Evolutionary conservation across 1,139 yeast species (phyloP).

Genomic region (Hemisphaericaspora xylanilytica): DNA sequence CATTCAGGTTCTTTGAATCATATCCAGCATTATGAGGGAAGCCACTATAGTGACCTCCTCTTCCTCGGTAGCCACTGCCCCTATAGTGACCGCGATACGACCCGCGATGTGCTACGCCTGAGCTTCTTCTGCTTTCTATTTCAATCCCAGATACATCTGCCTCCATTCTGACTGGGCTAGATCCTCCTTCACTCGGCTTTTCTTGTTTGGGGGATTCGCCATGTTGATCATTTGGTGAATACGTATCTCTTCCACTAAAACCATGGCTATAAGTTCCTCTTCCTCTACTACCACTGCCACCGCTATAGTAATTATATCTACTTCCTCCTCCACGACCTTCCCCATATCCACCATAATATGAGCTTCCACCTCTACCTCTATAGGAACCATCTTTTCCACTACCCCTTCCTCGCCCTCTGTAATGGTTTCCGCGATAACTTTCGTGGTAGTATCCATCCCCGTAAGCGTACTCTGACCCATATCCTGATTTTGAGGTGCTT

Average conservation of each 20-base stretch:
- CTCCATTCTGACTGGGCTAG: not conserved
- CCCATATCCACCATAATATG: slow-evolving; percentile 3
- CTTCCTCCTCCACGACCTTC: slow-evolving; percentile 14
- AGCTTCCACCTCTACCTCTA: slow-evolving; percentile 6
- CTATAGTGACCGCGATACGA: slow-evolving; percentile 6
- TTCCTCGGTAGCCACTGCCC: slow-evolving; percentile 6
- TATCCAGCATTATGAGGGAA: not conserved
- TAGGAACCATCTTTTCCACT: slow-evolving; percentile 2
- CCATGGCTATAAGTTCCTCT: slow-evolving; percentile 14
- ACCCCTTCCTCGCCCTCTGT: slow-evolving; percentile 7
- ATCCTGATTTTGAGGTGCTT: not conserved
- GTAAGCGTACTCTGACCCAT: slow-evolving; percentile 3
- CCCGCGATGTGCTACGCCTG: slow-evolving; percentile 1
- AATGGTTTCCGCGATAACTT: slow-evolving; percentile 4
- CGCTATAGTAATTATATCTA: slow-evolving; percentile 1
- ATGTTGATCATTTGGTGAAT: slow-evolving; percentile 5
- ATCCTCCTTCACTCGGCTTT: not conserved
- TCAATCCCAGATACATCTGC: not conserved
- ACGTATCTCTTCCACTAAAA: slow-evolving; percentile 4
- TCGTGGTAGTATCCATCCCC: slow-evolving; percentile 4
- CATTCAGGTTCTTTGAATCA: slow-evolving; percentile 1
- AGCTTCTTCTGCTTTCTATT: not conserved
- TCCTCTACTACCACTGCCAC: slow-evolving; percentile 12
- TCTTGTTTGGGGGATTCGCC: slow-evolving; percentile 1
- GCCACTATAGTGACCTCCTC: slow-evolving; percentile 8